Evolutionary conservation across 306 rosid species (phyloP), one percentile per base, ranked within the genome.

Genomic region (Urtica urens): DNA sequence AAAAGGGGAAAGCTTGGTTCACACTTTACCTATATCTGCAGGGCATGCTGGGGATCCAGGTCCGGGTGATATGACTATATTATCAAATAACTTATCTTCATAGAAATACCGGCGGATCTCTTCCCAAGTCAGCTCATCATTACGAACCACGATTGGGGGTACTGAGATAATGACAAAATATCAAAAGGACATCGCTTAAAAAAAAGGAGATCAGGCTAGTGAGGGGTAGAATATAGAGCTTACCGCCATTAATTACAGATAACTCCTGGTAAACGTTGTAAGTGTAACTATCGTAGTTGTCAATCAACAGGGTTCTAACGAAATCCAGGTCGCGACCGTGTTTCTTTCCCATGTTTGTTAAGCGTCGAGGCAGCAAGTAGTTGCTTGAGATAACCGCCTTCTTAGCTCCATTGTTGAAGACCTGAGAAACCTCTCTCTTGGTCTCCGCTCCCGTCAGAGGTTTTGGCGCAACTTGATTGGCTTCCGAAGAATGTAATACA

Each of bases 11-110:
- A n/a, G n/a, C n/a, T n/a, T n/a, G n/a, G n/a, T n/a, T n/a, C n/a
- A n/a, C n/a, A n/a, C n/a, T n/a, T n/a, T n/a, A 92, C 99, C 99
- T 73, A 92, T 75, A 69, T 92, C 96, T 38, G 70, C 60, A 0
- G 93, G 71, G 72, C 85, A 79, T 51, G 81, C 58, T 23, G 99
- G 99, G 59, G 99, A 75, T 60, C 99, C 96, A 38, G 99, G 99
- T 64, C 99, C 99, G 44, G 99, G 99, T 39, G 99, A 92, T 72
- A 92, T 85, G 65, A 92, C 99, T 58, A 92, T 66, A 66, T 85
- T 92, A 69, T 92, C 99, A 79, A 92, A 92, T 49, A 87, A 82
- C 21, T 72, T 79, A 67, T 82, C 87, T 71, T 79, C 81, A 8
- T 92, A 92, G 64, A 92, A 48, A 70, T 75, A 69, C 72, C 71